Percentiles rank a stretch among this genome's conserved stretches.
phyloP scores from a whole-genome alignment of 1,139 yeast genomes.

The Candida pseudoviswanathii region DNA sequence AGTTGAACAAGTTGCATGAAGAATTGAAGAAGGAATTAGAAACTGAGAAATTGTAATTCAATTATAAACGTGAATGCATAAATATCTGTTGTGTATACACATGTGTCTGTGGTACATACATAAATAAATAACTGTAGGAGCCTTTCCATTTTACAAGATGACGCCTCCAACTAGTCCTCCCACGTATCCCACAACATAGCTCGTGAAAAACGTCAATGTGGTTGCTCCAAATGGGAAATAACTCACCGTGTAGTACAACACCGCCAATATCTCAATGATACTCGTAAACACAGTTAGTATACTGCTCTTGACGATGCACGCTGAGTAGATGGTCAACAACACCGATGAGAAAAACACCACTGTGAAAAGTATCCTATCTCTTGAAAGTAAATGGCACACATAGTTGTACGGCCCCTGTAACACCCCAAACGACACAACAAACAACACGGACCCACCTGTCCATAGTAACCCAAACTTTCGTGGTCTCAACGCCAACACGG shows the following conservation, averaged over 20 bases:
- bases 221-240: conserved; percentile 96
- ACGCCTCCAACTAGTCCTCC: conserved; percentile 58
- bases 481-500: conserved; percentile 87
- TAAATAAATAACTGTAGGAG: background rate
- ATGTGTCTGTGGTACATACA: background rate
- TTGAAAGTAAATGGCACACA: conserved; percentile 69
- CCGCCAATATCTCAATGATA: conserved; percentile 77
- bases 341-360: conserved; percentile 77
- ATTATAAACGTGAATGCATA: background rate
- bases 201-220: conserved; percentile 78
- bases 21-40: conserved; percentile 55
- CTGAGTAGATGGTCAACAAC: conserved; percentile 60
- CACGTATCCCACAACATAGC: conserved; percentile 76
- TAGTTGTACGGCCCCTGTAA: conserved; percentile 90
- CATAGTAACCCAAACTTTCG: conserved; percentile 87
- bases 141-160: background rate
- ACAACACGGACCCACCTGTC: conserved; percentile 88
- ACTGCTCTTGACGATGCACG: conserved; percentile 63
- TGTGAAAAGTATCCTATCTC: conserved; percentile 78
- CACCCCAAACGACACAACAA: conserved; percentile 87
- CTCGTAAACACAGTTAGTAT: conserved; percentile 77
- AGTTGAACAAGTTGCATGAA: conserved; percentile 66
- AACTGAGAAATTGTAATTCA: conserved; percentile 25
- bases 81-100: background rate
- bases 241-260: conserved; percentile 83